Evolutionary conservation across 495 filamentous ascomycete species (phyloP).

Genomic region (Cryomyces antarcticus): DNA sequence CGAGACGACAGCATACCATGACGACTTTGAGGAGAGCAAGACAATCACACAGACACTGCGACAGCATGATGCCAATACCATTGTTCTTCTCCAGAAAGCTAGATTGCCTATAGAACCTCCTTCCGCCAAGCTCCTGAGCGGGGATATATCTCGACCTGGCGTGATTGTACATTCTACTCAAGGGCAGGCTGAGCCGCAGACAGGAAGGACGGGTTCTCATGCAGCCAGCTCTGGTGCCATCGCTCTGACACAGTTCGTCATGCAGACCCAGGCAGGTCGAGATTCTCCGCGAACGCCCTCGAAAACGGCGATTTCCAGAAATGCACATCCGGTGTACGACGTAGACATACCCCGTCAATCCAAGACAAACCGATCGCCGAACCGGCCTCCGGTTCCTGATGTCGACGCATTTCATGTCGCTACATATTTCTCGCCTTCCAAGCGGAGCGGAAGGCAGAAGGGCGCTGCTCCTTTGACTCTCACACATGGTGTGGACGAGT

Average conservation of each 20-base stretch:
- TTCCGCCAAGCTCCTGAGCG: too few relatives aligned
- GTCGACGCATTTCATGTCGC: neutral
- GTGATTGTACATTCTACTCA: too few relatives aligned
- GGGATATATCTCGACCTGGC: too few relatives aligned
- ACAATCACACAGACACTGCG: neutral
- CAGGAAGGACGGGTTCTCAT: too few relatives aligned
- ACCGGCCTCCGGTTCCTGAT: too few relatives aligned
- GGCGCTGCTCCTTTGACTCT: neutral
- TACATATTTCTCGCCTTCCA: conserved; percentile 5
- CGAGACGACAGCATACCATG: neutral
- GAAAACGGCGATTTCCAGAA: conserved; percentile 1
- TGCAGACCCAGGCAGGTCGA: neutral
- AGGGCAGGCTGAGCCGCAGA: too few relatives aligned
- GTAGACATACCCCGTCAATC: neutral
- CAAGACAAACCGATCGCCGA: neutral
- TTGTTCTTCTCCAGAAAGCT: neutral
- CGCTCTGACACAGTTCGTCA: neutral
- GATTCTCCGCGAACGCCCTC: neutral
- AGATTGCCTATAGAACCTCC: too few relatives aligned
- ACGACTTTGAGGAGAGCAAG: neutral
- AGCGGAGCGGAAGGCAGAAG: neutral
- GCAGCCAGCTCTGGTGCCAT: neutral
- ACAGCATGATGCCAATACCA: neutral
- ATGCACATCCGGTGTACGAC: neutral
- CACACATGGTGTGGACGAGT: too few relatives aligned